These are phyloP conservation scores for Colletotrichum magnum DNA, from an alignment of 2,329 filamentous ascomycete genomes.

Conservation along the genomic window DNA sequence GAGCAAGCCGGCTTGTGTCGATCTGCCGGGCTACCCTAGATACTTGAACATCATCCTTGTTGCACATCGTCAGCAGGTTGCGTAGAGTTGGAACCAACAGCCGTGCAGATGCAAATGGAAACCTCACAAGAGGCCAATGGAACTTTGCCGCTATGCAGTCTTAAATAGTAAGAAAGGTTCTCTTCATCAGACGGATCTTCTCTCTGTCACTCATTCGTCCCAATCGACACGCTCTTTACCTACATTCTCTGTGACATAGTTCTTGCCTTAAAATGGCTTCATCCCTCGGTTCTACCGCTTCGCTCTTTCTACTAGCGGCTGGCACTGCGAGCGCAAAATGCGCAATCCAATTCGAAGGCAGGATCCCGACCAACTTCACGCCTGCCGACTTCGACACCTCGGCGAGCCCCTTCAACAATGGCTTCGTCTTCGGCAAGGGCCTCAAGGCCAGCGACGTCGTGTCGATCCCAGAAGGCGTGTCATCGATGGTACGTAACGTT, in stretches of 20 bases:
- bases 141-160: background rate
- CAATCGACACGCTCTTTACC: constrained; percentile 10
- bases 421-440: constrained; percentile 66
- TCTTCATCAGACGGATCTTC: background rate
- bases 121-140: background rate
- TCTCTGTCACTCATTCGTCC: constrained; percentile 7
- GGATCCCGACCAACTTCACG: constrained; percentile 55
- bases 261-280: background rate
- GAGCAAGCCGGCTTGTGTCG: background rate
- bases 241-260: background rate
- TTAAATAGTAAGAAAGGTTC: background rate
- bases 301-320: background rate
- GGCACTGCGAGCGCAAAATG: constrained; percentile 5
- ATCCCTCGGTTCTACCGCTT: background rate
- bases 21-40: too few species aligned
- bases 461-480: constrained; percentile 55
- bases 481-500: constrained; percentile 44
- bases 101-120: background rate
- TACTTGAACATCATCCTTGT: background rate
- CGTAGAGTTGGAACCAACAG: background rate
- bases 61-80: constrained; percentile 10
- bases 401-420: constrained; percentile 62
- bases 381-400: constrained; percentile 57
- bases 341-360: constrained; percentile 61
- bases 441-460: constrained; percentile 66